Conservation (phyloP, 345 rosid genomes). For the Eucalyptus regnans region DNA sequence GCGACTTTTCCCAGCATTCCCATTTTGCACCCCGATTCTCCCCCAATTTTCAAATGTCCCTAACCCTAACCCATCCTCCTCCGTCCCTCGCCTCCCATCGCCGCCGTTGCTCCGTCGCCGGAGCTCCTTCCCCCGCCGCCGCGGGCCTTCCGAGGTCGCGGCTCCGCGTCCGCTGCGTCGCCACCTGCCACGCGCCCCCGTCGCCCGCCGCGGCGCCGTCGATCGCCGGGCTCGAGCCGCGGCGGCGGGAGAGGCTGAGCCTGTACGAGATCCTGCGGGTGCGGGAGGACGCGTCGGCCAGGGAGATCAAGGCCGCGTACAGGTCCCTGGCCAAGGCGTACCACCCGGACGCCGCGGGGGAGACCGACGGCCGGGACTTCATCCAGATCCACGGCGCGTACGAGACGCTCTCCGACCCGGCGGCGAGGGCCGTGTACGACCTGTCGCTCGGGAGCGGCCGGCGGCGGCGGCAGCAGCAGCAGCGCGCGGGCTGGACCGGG, state of each 20-base stretch:
- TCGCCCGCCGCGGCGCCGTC: not conserved
- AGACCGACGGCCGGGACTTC: not conserved
- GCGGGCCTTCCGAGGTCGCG: not conserved
- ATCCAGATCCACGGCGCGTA: conserved; percentile 15
- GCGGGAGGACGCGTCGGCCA: conserved; percentile 34
- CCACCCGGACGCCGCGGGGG: conserved; percentile 7
- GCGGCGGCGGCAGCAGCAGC: not conserved
- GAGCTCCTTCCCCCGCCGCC: not conserved
- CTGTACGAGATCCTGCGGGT: conserved; percentile 51
- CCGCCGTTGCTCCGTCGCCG: not conserved
- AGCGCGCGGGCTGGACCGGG: not conserved
- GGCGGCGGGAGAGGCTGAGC: conserved; percentile 13
- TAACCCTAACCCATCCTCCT: not conserved
- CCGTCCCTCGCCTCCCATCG: not conserved
- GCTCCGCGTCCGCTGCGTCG: not conserved
- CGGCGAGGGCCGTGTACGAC: conserved; percentile 9
- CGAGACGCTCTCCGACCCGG: conserved; percentile 14
- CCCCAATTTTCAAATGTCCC: not conserved
- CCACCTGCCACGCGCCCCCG: not conserved
- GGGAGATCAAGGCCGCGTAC: conserved; percentile 67
- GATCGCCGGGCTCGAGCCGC: conserved; percentile 2
- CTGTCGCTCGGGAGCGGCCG: not conserved
- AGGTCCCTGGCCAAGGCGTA: conserved; percentile 21
- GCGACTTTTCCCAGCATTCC: not conserved
- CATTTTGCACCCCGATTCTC: not conserved